Conservation (phyloP, 139 green algal genomes). For the Asterochloris erici region DNA sequence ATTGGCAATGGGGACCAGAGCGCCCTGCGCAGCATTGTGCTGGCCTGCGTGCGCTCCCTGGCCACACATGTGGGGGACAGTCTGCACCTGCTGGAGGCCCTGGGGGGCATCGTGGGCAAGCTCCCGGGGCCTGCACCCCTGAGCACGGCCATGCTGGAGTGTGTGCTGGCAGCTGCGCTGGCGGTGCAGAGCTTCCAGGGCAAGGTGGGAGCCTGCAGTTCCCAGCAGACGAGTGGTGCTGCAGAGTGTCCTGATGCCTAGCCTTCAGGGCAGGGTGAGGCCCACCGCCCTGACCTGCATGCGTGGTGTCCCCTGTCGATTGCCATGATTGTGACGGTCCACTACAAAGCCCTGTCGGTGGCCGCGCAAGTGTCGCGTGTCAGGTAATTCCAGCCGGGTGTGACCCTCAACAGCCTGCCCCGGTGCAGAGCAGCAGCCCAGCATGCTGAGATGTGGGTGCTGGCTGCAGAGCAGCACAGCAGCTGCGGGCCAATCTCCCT, state of each 20-base stretch:
- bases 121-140: constrained; percentile 18
- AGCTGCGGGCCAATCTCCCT: too few relatives aligned
- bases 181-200: constrained; percentile 6
- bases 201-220: constrained; percentile 16
- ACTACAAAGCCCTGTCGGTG: too few relatives aligned
- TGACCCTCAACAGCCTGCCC: too few relatives aligned
- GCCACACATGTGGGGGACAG: constrained; percentile 25
- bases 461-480: too few relatives aligned
- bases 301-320: too few relatives aligned
- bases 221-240: background rate
- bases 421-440: too few relatives aligned
- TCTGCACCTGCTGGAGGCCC: constrained; percentile 31
- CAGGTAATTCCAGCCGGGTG: too few relatives aligned
- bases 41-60: constrained; percentile 28
- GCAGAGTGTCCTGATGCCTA: background rate
- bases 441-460: too few relatives aligned
- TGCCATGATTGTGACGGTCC: too few relatives aligned
- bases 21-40: constrained; percentile 11
- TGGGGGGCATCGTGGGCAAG: constrained; percentile 26
- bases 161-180: constrained; percentile 24
- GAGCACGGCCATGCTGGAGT: constrained; percentile 30
- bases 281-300: too few relatives aligned
- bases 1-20: background rate
- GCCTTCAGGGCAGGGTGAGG: too few relatives aligned
- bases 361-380: too few relatives aligned